Percentiles rank a stretch among this genome's conserved stretches.
phyloP scores from a whole-genome alignment of 345 rosid species.

The Microcos paniculata region DNA sequence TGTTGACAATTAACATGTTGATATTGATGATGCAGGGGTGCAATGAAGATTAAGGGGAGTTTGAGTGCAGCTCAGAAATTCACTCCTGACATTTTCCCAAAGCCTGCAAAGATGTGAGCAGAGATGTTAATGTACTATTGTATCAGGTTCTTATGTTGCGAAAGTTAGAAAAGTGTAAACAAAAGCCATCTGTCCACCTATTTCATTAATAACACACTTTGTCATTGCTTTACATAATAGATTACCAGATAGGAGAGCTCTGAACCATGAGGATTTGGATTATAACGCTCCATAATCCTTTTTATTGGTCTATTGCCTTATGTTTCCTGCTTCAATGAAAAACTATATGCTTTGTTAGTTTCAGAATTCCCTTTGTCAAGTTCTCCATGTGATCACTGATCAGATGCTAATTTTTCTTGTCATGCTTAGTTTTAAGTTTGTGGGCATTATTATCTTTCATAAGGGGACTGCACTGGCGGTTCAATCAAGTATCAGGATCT shows the following conservation, averaged over 20 bases:
- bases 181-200: not conserved
- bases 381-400: not conserved
- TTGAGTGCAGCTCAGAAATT: slow-evolving; percentile 92
- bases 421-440: not conserved
- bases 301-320: not conserved
- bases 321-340: not conserved
- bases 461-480: not conserved
- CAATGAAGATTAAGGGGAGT: slow-evolving; percentile 93
- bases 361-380: not conserved
- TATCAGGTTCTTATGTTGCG: not conserved
- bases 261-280: not conserved
- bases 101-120: slow-evolving; percentile 83
- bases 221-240: not conserved
- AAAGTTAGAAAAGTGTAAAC: not conserved
- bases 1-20: not conserved
- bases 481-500: not conserved
- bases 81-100: slow-evolving; percentile 97
- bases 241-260: not conserved
- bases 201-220: not conserved
- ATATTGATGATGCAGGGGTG: slow-evolving; percentile 60
- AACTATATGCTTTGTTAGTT: not conserved
- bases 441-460: not conserved
- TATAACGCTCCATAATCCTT: not conserved
- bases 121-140: not conserved
- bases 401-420: not conserved